Percentiles rank a stretch among this genome's conserved stretches.
Evolutionary conservation across 177 flowering plant genomes (phyloP).

Genomic region (Telopea speciosissima): DNA sequence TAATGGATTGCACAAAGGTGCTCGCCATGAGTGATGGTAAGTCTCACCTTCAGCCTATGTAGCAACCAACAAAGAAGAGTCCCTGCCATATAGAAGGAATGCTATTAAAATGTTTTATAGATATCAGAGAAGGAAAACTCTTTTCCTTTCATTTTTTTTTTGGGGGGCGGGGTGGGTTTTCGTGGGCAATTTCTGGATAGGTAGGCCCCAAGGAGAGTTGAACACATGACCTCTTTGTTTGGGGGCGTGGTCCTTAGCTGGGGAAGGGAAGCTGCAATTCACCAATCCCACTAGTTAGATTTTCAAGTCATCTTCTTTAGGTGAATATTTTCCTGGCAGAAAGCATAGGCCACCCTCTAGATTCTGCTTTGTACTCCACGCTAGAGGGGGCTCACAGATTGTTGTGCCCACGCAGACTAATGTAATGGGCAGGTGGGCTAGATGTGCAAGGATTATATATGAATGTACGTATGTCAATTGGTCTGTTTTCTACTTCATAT

Average conservation of each 20-base stretch:
- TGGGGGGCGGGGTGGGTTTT: no score
- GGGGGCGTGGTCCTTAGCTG: no score
- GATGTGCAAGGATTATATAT: background rate
- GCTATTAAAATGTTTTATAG: background rate
- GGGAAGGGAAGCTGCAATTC: background rate
- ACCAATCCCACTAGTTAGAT: background rate
- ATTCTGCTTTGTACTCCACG: background rate
- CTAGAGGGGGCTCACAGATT: background rate
- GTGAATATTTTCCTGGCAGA: background rate
- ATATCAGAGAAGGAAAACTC: background rate
- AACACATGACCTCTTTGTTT: no score
- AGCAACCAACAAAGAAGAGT: background rate
- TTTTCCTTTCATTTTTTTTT: no score
- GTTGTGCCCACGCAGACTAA: background rate
- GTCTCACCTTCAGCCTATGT: constrained; percentile 7
- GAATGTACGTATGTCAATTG: background rate
- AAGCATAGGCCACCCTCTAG: background rate
- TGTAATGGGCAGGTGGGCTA: background rate
- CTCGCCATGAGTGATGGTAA: constrained; percentile 76
- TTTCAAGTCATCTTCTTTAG: background rate
- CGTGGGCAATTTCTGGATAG: no score
- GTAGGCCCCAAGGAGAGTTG: no score
- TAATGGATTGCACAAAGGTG: constrained; percentile 85
- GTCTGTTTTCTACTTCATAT: background rate
- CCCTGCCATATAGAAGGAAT: background rate